These are phyloP conservation scores for Raphanus hybrid DNA, from an alignment of 441 rosid species.

Conservation along the genomic window DNA sequence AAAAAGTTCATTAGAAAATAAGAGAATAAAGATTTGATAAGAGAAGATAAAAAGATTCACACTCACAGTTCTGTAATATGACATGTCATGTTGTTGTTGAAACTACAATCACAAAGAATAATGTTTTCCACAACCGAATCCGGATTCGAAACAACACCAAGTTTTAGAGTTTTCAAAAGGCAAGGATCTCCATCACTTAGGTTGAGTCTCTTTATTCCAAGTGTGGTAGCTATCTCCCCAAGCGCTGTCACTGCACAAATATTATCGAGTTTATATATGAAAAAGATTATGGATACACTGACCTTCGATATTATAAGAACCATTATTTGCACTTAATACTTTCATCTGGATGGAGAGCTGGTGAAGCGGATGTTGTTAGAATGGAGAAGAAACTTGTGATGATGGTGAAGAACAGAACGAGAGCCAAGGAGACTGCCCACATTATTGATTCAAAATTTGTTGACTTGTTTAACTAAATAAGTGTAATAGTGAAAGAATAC, in stretches of 20 bases:
- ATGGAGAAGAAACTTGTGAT: conserved; percentile 16
- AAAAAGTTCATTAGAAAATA: not conserved
- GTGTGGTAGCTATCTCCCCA: conserved; percentile 30
- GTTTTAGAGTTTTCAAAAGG: not conserved
- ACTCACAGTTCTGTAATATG: not conserved
- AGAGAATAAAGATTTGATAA: not conserved
- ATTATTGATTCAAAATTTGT: not conserved
- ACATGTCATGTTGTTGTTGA: not conserved
- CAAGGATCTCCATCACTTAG: conserved; percentile 32
- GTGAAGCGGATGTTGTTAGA: conserved; percentile 13
- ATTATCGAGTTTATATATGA: not conserved
- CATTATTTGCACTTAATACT: conserved; percentile 4
- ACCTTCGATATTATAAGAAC: not conserved
- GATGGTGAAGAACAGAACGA: conserved; percentile 20
- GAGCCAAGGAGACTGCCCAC: not conserved
- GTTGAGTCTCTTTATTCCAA: conserved; percentile 25
- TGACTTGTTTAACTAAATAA: not conserved
- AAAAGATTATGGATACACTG: not conserved
- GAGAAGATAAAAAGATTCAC: not conserved
- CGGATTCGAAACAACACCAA: not conserved
- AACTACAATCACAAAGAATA: not conserved
- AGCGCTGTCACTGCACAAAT: conserved; percentile 26
- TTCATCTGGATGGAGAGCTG: conserved; percentile 32
- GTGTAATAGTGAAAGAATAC: not conserved
- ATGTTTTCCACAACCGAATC: not conserved